phyloP scores from a whole-genome alignment of 176 grass and related monocot species.

The Rhynchospora tenuis region DNA sequence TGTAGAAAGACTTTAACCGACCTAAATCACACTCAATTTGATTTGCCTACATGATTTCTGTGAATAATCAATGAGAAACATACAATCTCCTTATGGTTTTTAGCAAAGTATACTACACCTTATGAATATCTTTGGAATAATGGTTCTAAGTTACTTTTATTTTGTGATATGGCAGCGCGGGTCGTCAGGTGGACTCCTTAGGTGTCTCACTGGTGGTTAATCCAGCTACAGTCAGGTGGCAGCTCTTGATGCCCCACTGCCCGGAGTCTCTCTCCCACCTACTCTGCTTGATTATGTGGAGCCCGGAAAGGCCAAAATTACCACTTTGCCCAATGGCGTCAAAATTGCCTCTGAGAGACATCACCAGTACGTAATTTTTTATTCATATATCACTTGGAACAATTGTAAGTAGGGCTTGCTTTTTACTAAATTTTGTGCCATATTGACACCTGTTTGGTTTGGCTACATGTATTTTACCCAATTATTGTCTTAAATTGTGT shows the following conservation, averaged over 20 bases:
- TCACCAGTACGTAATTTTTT: conserved; percentile 50
- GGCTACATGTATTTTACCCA: background rate
- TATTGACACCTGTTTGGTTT: background rate
- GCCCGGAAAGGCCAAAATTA: conserved; percentile 60
- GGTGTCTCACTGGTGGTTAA: conserved; percentile 54
- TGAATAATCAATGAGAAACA: background rate
- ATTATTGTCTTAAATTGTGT: background rate
- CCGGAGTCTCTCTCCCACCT: conserved; percentile 58
- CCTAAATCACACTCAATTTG: background rate
- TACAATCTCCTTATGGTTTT: background rate
- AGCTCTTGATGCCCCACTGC: conserved; percentile 68
- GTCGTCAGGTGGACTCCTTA: conserved; percentile 68
- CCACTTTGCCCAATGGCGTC: conserved; percentile 71
- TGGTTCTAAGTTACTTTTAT: conserved; percentile 16
- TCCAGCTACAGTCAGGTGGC: conserved; percentile 49
- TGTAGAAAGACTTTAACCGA: background rate
- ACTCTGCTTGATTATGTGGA: conserved; percentile 58
- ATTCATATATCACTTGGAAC: background rate
- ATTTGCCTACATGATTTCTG: background rate
- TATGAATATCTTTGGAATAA: background rate
- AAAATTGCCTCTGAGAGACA: conserved; percentile 82
- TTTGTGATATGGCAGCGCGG: conserved; percentile 30
- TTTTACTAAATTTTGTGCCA: background rate
- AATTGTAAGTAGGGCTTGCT: background rate
- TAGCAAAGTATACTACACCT: too few relatives aligned